Conservation (phyloP, 345 rosid genomes). For the Citrus sinensis region DVS_A1.0 CM039169.1:3163001-3163500, state of each 20-base stretch:
- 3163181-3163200: constrained; percentile 35
- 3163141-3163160: background rate
- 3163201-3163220: constrained; percentile 21
- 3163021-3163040: background rate
- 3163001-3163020: background rate
- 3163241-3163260: background rate
- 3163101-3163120: background rate
- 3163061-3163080: background rate
- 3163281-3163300: background rate
- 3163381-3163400: constrained; percentile 46
- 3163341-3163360: constrained; percentile 64
- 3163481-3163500: constrained; percentile 50
- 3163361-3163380: constrained; percentile 37
- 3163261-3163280: background rate
- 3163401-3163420: constrained; percentile 48
- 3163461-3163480: constrained; percentile 26
- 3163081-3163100: background rate
- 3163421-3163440: constrained; percentile 43
- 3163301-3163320: background rate
- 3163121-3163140: background rate
- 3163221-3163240: constrained; percentile 46
- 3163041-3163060: background rate
- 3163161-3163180: constrained; percentile 8
- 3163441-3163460: constrained; percentile 35
- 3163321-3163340: background rate